Percentiles rank a stretch among this genome's conserved stretches.
Evolutionary conservation across 2,329 filamentous ascomycete genomes (phyloP).

Genomic region (Pseudogymnoascus sp.): DNA sequence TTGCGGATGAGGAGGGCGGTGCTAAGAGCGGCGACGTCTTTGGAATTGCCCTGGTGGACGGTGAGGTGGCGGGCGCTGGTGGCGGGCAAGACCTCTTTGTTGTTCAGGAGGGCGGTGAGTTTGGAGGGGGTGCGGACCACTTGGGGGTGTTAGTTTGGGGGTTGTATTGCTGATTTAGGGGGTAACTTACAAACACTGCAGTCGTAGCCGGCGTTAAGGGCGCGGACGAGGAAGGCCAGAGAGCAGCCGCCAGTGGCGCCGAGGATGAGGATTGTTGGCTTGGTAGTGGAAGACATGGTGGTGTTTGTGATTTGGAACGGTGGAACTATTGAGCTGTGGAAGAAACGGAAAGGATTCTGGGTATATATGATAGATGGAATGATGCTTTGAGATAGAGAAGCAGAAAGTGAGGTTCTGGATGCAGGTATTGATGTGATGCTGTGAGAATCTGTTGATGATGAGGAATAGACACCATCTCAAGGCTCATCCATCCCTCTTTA

Average conservation of each 20-base stretch:
- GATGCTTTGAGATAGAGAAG: background rate
- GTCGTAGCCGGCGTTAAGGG: constrained; percentile 37
- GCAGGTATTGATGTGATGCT: background rate
- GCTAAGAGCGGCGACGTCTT: constrained; percentile 33
- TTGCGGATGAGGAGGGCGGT: constrained; percentile 29
- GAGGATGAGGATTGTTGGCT: constrained; percentile 42
- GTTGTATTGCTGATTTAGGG: background rate
- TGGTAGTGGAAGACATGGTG: background rate
- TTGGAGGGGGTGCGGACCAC: constrained; percentile 43
- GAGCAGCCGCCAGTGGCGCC: constrained; percentile 45
- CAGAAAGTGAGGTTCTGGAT: background rate
- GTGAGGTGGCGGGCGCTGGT: constrained; percentile 31
- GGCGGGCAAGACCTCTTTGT: constrained; percentile 13
- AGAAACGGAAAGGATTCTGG: background rate
- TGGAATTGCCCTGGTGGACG: constrained; percentile 41
- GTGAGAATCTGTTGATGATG: background rate
- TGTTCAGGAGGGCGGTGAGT: constrained; percentile 32
- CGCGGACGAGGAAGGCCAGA: constrained; percentile 37
- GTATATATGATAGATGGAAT: background rate
- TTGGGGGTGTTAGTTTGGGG: constrained; percentile 12
- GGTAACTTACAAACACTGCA: constrained; percentile 33
- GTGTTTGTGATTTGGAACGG: background rate
- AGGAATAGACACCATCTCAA: background rate
- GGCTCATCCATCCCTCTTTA: background rate
- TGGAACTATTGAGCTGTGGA: background rate